phyloP scores from a whole-genome alignment of 2,329 filamentous ascomycete species.

The Alternaria postmessia region DNA sequence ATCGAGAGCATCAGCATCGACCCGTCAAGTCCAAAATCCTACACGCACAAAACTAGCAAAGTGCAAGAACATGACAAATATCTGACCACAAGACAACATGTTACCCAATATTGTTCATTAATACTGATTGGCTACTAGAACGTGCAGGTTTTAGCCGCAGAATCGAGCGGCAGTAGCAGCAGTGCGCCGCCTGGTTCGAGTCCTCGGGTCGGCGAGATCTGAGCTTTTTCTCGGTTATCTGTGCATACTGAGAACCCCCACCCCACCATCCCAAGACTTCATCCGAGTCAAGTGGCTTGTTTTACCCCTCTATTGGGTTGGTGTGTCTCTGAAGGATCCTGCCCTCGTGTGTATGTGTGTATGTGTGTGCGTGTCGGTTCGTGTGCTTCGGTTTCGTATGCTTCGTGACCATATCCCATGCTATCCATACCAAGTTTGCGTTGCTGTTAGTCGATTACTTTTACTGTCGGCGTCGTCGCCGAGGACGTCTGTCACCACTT shows the following conservation, averaged over 20 bases:
- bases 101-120: constrained; percentile 18
- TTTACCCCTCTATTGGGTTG: constrained; percentile 21
- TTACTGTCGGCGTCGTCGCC: background rate
- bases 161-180: constrained; percentile 12
- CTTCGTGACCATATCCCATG: constrained; percentile 3
- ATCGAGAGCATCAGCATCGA: background rate
- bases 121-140: constrained; percentile 23
- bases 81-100: constrained; percentile 3
- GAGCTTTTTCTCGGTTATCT: constrained; percentile 20
- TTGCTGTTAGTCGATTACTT: background rate
- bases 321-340: constrained; percentile 10
- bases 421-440: background rate
- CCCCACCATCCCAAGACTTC: constrained; percentile 27
- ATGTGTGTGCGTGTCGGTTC: constrained; percentile 10
- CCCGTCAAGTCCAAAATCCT: background rate
- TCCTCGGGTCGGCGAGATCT: constrained; percentile 19
- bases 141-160: constrained; percentile 17
- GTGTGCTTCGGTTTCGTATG: constrained; percentile 3
- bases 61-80: constrained; percentile 15
- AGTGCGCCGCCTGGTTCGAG: constrained; percentile 7
- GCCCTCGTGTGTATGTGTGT: constrained; percentile 2
- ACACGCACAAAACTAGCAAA: background rate
- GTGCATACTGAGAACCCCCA: constrained; percentile 7
- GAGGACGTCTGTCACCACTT: constrained; percentile 25
- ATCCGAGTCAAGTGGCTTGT: constrained; percentile 12